These are phyloP conservation scores for Thielaviopsis musarum DNA, from an alignment of 2,329 filamentous ascomycete species.

Conservation along the genomic window DNA sequence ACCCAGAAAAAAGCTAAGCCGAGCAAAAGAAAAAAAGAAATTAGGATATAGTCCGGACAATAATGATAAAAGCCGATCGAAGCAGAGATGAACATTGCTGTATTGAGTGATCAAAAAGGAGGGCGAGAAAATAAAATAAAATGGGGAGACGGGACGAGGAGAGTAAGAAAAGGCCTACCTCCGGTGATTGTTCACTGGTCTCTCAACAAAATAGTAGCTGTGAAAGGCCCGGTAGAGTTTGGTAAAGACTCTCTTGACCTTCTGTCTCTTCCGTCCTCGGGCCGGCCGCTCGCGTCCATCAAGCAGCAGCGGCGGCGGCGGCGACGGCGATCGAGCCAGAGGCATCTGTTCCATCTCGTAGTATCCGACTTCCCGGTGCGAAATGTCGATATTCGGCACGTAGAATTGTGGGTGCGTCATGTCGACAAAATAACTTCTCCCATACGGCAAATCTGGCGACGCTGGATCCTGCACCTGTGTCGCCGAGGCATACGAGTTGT, in stretches of 20 bases:
- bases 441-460: background rate
- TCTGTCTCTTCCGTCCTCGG: background rate
- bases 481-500: background rate
- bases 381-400: background rate
- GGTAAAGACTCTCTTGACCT: background rate
- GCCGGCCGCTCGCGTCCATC: background rate
- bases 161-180: constrained; percentile 15
- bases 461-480: background rate
- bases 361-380: background rate
- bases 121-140: constrained; percentile 10
- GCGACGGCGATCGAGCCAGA: background rate
- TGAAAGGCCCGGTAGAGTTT: background rate
- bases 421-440: background rate
- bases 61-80: background rate
- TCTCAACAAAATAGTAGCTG: background rate
- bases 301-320: background rate
- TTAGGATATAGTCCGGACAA: background rate
- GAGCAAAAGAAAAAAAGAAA: constrained; percentile 2
- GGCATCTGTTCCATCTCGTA: background rate
- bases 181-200: background rate
- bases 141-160: constrained; percentile 14
- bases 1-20: background rate
- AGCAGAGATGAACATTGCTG: background rate
- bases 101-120: background rate
- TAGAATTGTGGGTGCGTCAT: background rate